A percentile compares a stretch with the other conserved stretches of the same genome.
Conservation (phyloP, 805 yeast species). For the Peterozyma xylosa region DNA sequence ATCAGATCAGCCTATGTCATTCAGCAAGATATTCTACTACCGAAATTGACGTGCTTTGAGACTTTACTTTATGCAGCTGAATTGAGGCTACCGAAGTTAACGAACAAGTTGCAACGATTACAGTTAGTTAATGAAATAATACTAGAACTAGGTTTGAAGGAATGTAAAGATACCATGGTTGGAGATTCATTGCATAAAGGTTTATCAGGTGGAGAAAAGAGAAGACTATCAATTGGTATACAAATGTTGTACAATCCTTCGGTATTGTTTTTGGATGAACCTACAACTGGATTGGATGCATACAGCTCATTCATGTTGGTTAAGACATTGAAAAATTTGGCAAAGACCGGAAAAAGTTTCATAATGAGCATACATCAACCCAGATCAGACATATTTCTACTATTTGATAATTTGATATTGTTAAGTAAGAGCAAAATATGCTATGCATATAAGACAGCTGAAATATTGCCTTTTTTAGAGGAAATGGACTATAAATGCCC, state of each 20-base stretch:
- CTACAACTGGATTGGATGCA: constrained; percentile 78
- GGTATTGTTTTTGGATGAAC: constrained; percentile 73
- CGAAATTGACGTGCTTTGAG: constrained; percentile 68
- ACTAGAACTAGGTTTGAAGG: constrained; percentile 57
- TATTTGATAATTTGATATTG: constrained; percentile 62
- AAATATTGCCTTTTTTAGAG: constrained; percentile 41
- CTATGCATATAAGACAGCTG: constrained; percentile 35
- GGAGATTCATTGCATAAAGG: constrained; percentile 48
- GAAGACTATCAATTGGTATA: constrained; percentile 71
- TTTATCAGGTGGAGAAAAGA: constrained; percentile 78
- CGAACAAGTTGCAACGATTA: constrained; percentile 33
- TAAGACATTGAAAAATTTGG: constrained; percentile 49
- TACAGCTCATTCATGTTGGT: constrained; percentile 64
- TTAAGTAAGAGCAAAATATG: constrained; percentile 52
- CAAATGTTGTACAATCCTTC: constrained; percentile 75
- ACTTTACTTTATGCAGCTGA: constrained; percentile 67
- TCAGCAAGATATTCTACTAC: constrained; percentile 67
- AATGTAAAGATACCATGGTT: constrained; percentile 52
- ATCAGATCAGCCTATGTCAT: constrained; percentile 55
- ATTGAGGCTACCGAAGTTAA: constrained; percentile 46
- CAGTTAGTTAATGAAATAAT: constrained; percentile 53
- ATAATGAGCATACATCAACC: constrained; percentile 82
- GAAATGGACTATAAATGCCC: constrained; percentile 37
- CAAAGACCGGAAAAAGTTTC: constrained; percentile 58
- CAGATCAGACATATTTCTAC: constrained; percentile 61